Evolutionary conservation across 257 asterid genomes (phyloP).

Genomic region (Fraxinus pennsylvanica): DNA sequence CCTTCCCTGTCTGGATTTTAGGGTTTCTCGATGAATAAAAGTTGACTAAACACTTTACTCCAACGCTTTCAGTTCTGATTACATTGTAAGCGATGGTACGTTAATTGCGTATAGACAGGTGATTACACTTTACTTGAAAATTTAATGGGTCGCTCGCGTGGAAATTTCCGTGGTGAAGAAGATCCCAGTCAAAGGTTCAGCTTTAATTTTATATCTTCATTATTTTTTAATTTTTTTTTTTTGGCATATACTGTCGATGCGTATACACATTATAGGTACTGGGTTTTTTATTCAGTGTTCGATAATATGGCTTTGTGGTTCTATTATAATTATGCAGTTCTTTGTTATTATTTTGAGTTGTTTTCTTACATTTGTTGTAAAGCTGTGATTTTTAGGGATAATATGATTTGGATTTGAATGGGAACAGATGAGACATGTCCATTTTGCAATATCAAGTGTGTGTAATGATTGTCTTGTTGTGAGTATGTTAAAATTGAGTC

Average conservation of each 20-base stretch:
- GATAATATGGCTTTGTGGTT: not conserved
- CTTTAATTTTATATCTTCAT: conserved; percentile 12
- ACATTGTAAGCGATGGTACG: not conserved
- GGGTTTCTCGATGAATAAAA: conserved; percentile 28
- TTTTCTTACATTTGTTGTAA: conserved; percentile 14
- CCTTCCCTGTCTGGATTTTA: conserved; percentile 30
- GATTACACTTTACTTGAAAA: conserved; percentile 21
- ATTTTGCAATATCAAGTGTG: not conserved
- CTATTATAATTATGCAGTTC: not conserved
- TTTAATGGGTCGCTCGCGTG: conserved; percentile 87
- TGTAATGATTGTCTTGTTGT: not conserved
- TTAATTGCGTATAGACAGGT: conserved; percentile 15
- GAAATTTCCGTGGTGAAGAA: conserved; percentile 73
- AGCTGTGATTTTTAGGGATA: not conserved
- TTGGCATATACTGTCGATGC: not conserved
- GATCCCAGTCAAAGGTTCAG: conserved; percentile 79
- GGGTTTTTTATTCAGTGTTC: not conserved
- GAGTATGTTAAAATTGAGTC: not conserved
- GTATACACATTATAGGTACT: not conserved
- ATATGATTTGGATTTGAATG: not conserved
- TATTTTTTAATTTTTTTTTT: not conserved
- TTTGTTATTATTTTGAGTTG: not conserved
- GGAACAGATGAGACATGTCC: not conserved
- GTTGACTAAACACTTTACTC: conserved; percentile 3
- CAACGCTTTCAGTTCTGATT: conserved; percentile 6